Evolutionary conservation across 805 yeast genomes (phyloP).

Genomic region (Nakazawaea populi): DNA sequence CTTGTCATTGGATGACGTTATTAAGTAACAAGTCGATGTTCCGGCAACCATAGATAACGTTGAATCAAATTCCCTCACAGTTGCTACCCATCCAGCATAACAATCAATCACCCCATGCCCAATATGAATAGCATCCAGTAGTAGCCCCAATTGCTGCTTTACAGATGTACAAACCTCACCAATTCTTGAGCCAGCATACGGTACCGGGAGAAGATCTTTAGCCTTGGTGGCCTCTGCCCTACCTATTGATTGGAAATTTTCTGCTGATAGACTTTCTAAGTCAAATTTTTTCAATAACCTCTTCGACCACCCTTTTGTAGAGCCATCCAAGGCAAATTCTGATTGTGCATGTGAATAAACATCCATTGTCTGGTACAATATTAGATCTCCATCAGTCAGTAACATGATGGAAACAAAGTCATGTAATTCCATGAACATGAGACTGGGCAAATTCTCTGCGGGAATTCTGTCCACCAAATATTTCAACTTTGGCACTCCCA

Average conservation of each 20-base stretch:
- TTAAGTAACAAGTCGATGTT: slow-evolving; percentile 52
- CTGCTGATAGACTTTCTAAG: slow-evolving; percentile 11
- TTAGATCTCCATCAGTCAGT: slow-evolving; percentile 15
- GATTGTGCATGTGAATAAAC: slow-evolving; percentile 6
- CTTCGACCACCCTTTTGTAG: slow-evolving; percentile 47
- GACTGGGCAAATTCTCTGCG: slow-evolving; percentile 13
- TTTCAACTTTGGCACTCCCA: slow-evolving; percentile 50
- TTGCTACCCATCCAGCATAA: slow-evolving; percentile 48
- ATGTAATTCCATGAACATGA: slow-evolving; percentile 45
- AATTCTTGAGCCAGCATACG: slow-evolving; percentile 25
- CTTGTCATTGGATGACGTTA: slow-evolving; percentile 17
- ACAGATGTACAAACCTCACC: slow-evolving; percentile 14
- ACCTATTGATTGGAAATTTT: slow-evolving; percentile 23
- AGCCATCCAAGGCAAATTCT: slow-evolving; percentile 47
- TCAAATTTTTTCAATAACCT: slow-evolving; percentile 20
- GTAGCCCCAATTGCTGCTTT: background rate
- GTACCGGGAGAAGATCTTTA: slow-evolving; percentile 17
- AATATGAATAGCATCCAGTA: slow-evolving; percentile 14
- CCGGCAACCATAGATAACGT: slow-evolving; percentile 52
- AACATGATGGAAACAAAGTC: slow-evolving; percentile 32
- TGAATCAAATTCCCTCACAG: slow-evolving; percentile 17
- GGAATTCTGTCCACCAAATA: slow-evolving; percentile 27
- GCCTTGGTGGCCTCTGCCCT: slow-evolving; percentile 17
- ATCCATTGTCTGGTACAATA: slow-evolving; percentile 6
- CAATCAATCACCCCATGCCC: slow-evolving; percentile 55